Evolutionary conservation across 176 grass and related monocot species (phyloP).

Genomic region (Leersia perrieri): DNA sequence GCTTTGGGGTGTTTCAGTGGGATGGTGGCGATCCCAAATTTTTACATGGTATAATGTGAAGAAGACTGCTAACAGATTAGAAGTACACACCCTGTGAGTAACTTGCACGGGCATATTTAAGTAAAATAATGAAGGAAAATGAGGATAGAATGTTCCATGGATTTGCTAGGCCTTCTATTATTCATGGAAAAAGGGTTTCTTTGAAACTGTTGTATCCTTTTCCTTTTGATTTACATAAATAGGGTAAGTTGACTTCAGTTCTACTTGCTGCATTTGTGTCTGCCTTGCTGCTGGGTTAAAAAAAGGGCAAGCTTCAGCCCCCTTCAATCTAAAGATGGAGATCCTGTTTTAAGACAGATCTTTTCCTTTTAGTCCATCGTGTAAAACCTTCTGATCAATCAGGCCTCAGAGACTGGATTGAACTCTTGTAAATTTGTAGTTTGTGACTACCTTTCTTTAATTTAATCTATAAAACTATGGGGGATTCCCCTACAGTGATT

Average conservation of each 20-base stretch:
- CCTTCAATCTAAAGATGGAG: too few species aligned
- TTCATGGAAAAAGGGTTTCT: background rate
- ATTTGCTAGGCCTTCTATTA: background rate
- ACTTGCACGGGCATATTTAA: background rate
- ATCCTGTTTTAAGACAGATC: too few species aligned
- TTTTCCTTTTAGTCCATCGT: too few species aligned
- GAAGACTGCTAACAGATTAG: background rate
- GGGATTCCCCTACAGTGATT: too few species aligned
- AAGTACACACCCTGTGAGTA: background rate
- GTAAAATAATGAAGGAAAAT: background rate
- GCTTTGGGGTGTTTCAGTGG: background rate
- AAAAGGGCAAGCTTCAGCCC: background rate
- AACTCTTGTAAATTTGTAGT: too few species aligned
- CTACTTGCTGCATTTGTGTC: background rate
- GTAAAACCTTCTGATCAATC: too few species aligned
- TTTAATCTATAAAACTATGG: too few species aligned
- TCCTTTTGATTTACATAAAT: background rate
- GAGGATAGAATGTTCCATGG: background rate
- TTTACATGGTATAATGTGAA: background rate
- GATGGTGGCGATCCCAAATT: background rate
- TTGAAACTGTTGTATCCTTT: background rate
- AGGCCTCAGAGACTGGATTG: too few species aligned
- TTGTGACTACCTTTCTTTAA: too few species aligned
- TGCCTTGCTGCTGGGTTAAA: background rate
- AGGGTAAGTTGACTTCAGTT: background rate